Evolutionary conservation across 2,329 filamentous ascomycete species (phyloP), one percentile per base, ranked within the genome.

Genomic region (Zymoseptoria brevis): DNA sequence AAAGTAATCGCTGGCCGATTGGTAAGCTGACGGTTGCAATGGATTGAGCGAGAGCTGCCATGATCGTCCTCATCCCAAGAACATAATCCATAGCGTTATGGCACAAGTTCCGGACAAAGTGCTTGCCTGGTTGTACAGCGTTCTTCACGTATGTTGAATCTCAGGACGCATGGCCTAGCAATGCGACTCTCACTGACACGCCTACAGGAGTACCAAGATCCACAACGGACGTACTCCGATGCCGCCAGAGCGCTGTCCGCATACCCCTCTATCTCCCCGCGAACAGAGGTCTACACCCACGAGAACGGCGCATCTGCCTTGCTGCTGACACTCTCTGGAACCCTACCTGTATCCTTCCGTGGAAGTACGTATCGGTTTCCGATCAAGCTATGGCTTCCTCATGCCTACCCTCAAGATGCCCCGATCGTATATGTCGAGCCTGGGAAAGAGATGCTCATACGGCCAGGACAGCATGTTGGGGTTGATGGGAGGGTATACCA

Each of bases 241-340:
- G 87, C 95, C 67, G 92, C 89, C 63, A 87, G 90, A 71, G 84
- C 87, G 26, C 84, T 99, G 56, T 83, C 88, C 30, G 83, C 88
- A 66, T 90, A 91, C 71, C 85, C 90, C 7, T 88, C 89, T 1
- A 80, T 99, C 21, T 83, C 87, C 8, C 90, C 92, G 24, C 85
- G 89, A 67, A 99, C 94, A 62, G 92, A 97, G 74, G 92, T 97
- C 55, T 95, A 97, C 76, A 97, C 93, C 58, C 96, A 92, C 73
- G 88, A 96, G 67, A 89, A 89, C 79, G 94, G 94, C 69, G 79
- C 83, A 64, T 93, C 91, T 11, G 89, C 91, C 54, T 83, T 99
- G 29, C 86, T 99, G 57, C 80, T 99, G 54, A 89, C 90, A 67
- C 82, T 99, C 56, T 84, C 85, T 48, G 94, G 94, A 65, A 97